Evolutionary conservation across 768 basidiomycete genomes (phyloP), one percentile per base, ranked within the genome.

Genomic region (Rhizopogon sp.): DNA sequence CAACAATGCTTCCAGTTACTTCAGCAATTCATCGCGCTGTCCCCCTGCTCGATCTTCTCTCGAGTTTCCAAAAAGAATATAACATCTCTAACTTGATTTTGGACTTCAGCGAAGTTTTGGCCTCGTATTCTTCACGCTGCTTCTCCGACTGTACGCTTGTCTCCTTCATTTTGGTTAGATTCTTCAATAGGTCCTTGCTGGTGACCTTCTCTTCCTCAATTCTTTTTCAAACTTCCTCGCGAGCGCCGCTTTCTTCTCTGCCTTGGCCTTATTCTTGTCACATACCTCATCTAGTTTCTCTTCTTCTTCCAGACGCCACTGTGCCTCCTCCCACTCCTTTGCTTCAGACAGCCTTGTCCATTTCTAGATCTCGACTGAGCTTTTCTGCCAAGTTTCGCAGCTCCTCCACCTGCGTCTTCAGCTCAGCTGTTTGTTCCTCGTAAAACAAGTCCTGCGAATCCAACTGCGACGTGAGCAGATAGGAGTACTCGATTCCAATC

Each of bases 51-150:
- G 44, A 98, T 93, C 74, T 87, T 90, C 43, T 79, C 77, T 62
- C 85, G 82, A 40, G 92, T 86, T 66, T 20, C 20, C 20, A 20
- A 20, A 20, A 20, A 93, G 69, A 96, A 93, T 93, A 98, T 95
- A 46, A 98, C 74, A 72, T 98, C 96, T 61, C 92, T 76, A 22
- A 98, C 72, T 63, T 96, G 90, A 54, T n/a, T n/a, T n/a, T n/a
- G n/a, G n/a, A n/a, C n/a, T 41, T 93, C 93, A 40, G 72, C 71
- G 51, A 95, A 25, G 2, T 81, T 67, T 85, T 84, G 33, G 58
- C 67, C 17, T 73, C 69, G 42, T 79, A 76, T 16, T 74, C 22
- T 25, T 25, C 22, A 25, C 22, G 22, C 22, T 25, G 22, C 22
- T 25, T 25, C 22, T 25, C 22, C 22, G 76, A 75, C 31, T 72